Conservation (phyloP, 1,139 yeast genomes). For the Candida tunisiensis region DNA sequence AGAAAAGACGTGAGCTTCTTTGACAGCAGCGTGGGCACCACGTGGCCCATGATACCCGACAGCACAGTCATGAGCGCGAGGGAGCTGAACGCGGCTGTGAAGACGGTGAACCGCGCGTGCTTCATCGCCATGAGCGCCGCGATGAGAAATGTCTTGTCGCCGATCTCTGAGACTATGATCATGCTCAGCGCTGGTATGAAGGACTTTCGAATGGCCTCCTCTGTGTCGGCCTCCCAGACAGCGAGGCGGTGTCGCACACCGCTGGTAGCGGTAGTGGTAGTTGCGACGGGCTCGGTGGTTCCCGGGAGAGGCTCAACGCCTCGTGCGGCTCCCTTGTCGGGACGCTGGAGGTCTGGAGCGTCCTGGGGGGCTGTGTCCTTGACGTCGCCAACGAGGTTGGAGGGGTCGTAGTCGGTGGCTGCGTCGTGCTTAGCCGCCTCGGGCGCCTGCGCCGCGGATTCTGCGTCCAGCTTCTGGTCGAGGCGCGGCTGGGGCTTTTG, state of each 20-base stretch:
- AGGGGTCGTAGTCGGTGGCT: conserved; percentile 22
- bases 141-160: conserved; percentile 90
- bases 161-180: conserved; percentile 89
- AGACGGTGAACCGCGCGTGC: conserved; percentile 65
- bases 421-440: conserved; percentile 6
- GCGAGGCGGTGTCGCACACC: background rate
- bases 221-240: conserved; percentile 1
- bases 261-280: background rate
- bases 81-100: conserved; percentile 77
- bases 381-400: conserved; percentile 15
- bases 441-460: conserved; percentile 7
- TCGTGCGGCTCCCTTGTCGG: background rate
- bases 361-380: conserved; percentile 3
- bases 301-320: background rate
- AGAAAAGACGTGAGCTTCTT: conserved; percentile 62
- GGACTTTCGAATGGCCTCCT: conserved; percentile 10
- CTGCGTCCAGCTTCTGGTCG: conserved; percentile 9
- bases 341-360: no score
- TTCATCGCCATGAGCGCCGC: conserved; percentile 99
- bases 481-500: conserved; percentile 16
- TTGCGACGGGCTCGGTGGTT: background rate
- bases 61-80: conserved; percentile 79
- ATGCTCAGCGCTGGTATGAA: conserved; percentile 28
- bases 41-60: conserved; percentile 84
- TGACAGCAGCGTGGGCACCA: conserved; percentile 72